phyloP scores from a whole-genome alignment of 768 basidiomycete genomes.

The Suillus luteus region DNA sequence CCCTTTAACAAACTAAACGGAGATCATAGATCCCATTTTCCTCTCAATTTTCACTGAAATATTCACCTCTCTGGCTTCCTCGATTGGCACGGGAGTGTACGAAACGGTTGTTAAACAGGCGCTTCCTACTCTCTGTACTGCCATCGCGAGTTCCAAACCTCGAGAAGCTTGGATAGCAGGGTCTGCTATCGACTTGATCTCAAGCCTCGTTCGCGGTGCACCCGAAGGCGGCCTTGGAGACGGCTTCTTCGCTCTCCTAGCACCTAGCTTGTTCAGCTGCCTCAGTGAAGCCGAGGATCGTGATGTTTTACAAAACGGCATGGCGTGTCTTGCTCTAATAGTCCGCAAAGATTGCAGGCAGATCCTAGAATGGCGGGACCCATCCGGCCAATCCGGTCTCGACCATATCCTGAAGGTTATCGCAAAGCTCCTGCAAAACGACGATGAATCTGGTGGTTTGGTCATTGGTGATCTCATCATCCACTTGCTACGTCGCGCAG shows the following conservation, averaged over 20 bases:
- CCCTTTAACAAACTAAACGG: neutral
- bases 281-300: constrained; percentile 78
- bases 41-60: constrained; percentile 85
- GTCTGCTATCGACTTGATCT: constrained; percentile 81
- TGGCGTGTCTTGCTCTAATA: constrained; percentile 77
- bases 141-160: constrained; percentile 57
- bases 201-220: constrained; percentile 69
- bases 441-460: constrained; percentile 91
- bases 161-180: constrained; percentile 75
- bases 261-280: constrained; percentile 72
- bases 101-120: constrained; percentile 71
- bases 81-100: constrained; percentile 62
- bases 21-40: constrained; percentile 77
- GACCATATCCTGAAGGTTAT: constrained; percentile 74
- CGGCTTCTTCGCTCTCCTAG: constrained; percentile 77
- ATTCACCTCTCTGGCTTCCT: constrained; percentile 65
- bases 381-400: constrained; percentile 71
- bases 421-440: constrained; percentile 71
- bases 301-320: constrained; percentile 86
- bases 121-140: constrained; percentile 69
- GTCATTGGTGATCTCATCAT: constrained; percentile 95
- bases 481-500: constrained; percentile 84
- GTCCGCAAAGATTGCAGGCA: constrained; percentile 88
- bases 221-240: constrained; percentile 67
- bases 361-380: constrained; percentile 73